Base-by-base conservation (phyloP, 164 flowering plant genomes). In the Vitis rotundifolia region DNA sequence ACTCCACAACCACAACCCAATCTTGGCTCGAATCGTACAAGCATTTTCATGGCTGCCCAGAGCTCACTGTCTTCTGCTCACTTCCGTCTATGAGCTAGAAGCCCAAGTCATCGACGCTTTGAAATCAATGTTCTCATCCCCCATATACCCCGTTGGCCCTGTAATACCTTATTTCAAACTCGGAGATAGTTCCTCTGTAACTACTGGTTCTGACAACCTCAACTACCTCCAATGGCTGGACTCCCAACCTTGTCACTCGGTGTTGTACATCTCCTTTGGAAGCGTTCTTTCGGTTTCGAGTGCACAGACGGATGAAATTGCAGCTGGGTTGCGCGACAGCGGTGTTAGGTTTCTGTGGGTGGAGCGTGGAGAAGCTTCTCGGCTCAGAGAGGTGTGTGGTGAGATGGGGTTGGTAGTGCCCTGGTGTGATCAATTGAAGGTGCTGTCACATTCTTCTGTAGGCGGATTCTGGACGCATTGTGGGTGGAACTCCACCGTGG, bases 401-500 rank as follows among this genome's bases (percentile, higher is more conserved):
- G 84, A 72, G 3, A 79, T 0, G 75, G 88, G 92, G 11, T 1
- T 82, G 49, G 78, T 86, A 49, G 87, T 89, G 63, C 78, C 83
- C 0, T 88, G 97, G 97, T 89, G 94, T 72, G 87, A 85, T 72
- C 97, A 91, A 62, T 55, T 88, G 73, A 79, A 59, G 66, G 93
- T 91, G 14, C 59, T 91, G 53, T 74, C 75, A 44, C 92, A 91
- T 71, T 62, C 82, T 61, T 75, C 93, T 5, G 72, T 88, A 0
- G 94, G 89, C 0, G 94, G 93, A 7, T 91, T 91, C 60, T 85
- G 84, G 86, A 68, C 90, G 0, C 93, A 88, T 58, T 89, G 97
- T 49, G 91, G 90, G 16, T 88, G 87, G 90, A 87, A 89, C 69
- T 89, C 93, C 2, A 79, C 82, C 0, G 57, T 71, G 5, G 97